Percentiles rank a stretch among this genome's conserved stretches.
These are phyloP conservation scores for Melaleuca alternifolia DNA, from an alignment of 345 rosid species.

Conservation along the genomic window DNA sequence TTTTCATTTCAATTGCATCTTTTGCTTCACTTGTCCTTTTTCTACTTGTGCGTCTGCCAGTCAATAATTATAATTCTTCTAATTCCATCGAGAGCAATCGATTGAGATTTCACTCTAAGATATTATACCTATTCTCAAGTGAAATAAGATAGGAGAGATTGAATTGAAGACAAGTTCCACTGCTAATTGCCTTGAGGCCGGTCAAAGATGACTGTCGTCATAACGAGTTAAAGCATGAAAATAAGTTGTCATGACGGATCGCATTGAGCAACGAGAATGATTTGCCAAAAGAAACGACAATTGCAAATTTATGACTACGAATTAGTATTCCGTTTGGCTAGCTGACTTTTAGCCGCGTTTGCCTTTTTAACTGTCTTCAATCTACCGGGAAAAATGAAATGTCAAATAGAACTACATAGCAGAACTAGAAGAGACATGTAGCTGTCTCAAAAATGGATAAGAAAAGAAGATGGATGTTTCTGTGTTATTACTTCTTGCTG, in stretches of 20 bases:
- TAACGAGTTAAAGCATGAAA: not conserved
- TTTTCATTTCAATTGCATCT: not conserved
- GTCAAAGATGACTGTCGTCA: not conserved
- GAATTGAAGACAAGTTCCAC: not conserved
- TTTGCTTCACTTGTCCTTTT: not conserved
- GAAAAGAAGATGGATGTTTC: not conserved
- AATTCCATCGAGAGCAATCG: not conserved
- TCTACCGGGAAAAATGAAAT: not conserved
- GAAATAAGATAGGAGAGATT: not conserved
- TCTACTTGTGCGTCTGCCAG: not conserved
- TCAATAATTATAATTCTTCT: not conserved
- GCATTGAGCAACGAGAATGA: not conserved
- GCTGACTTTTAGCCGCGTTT: not conserved
- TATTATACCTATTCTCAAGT: not conserved
- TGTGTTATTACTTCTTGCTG: not conserved
- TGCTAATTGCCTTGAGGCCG: not conserved
- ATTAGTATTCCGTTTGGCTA: not conserved
- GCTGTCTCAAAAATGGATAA: not conserved
- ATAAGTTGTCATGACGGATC: not conserved
- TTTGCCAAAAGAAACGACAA: not conserved
- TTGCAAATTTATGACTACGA: not conserved
- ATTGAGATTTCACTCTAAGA: not conserved
- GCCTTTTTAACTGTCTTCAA: not conserved
- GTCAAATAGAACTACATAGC: not conserved
- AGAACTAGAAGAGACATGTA: not conserved